Base-by-base conservation (phyloP, 176 grass and related monocot genomes). In the Saccharum officinarum region DNA sequence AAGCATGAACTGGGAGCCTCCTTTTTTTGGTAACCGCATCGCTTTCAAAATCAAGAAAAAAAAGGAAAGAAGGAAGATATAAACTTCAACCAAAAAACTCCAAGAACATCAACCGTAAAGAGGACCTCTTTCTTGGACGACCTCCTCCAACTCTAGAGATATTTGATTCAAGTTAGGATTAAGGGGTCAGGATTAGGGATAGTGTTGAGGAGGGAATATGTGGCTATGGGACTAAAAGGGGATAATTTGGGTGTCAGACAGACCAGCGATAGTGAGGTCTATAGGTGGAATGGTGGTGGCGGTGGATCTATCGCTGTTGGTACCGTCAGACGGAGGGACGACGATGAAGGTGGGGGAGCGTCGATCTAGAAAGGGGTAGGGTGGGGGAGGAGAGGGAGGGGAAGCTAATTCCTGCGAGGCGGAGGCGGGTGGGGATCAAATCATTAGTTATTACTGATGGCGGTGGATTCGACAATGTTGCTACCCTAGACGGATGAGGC, bases 401-500 rank as follows among this genome's bases (percentile, higher is more conserved):
- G 10, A 23, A 23, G 55, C 20, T 28, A 25, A 28, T 26, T 23
- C 55, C 3, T 23, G 20, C 8, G 20, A 26, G n/a, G 60, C 0
- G 1, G 4, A 12, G 10, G 60, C 0, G 10, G n/a, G n/a, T 28
- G 9, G 60, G 10, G n/a, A 26, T 22, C 52, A 22, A 2, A 57
- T 22, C n/a, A 1, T 0, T 57, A 22, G 17, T 18, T 54, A 18
- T 20, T 20, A 20, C 0, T 20, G 6, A 6, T 20, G 50, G 50
- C 5, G 22, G 9, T 25, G 20, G 57, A 23, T 59, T 8, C 55
- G 1, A 2, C 20, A 8, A 10, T n/a, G 20, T 2, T 20, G 52
- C 4, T n/a, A 8, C 20, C 6, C 0, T n/a, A 3, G 8, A 10
- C 7, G 20, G 3, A n/a, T 15, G 9, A 0, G 3, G 22, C 3